Conservation (phyloP, 768 basidiomycete species). For the Kwoniella bestiolae region DNA sequence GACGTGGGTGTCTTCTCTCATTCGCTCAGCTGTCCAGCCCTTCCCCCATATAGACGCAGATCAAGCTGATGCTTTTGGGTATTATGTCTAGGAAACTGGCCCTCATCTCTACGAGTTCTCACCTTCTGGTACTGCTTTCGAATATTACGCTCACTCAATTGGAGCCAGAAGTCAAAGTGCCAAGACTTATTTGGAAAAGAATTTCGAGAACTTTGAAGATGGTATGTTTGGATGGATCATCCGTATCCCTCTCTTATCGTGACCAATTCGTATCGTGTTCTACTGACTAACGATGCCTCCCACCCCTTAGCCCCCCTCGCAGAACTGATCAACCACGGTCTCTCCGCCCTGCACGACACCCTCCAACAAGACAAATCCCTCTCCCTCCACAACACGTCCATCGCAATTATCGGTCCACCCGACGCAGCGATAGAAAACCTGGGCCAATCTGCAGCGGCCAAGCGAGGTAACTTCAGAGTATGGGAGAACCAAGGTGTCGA, state of each 20-base stretch:
- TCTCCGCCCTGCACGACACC: slow-evolving; percentile 93
- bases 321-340: slow-evolving; percentile 86
- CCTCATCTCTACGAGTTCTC: slow-evolving; percentile 99
- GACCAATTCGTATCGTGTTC: not conserved
- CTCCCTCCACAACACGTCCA: slow-evolving; percentile 87
- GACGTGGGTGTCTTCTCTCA: slow-evolving; percentile 62
- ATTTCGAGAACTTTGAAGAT: slow-evolving; percentile 83
- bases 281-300: not conserved
- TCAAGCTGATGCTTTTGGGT: not conserved
- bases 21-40: not conserved
- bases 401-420: slow-evolving; percentile 78
- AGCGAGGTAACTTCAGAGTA: slow-evolving; percentile 75
- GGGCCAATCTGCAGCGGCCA: slow-evolving; percentile 60
- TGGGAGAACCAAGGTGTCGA: slow-evolving; percentile 80
- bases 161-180: slow-evolving; percentile 97
- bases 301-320: slow-evolving; percentile 70
- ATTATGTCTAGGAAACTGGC: slow-evolving; percentile 68
- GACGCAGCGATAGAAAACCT: slow-evolving; percentile 63
- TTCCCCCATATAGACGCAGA: too few relatives aligned
- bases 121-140: slow-evolving; percentile 93
- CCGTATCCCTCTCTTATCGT: not conserved
- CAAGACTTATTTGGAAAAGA: slow-evolving; percentile 96
- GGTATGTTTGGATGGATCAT: slow-evolving; percentile 63
- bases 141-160: slow-evolving; percentile 98
- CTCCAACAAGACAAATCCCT: slow-evolving; percentile 98